Evolutionary conservation across 2,329 filamentous ascomycete species (phyloP).

Genomic region (Alternaria incomplexa): DNA sequence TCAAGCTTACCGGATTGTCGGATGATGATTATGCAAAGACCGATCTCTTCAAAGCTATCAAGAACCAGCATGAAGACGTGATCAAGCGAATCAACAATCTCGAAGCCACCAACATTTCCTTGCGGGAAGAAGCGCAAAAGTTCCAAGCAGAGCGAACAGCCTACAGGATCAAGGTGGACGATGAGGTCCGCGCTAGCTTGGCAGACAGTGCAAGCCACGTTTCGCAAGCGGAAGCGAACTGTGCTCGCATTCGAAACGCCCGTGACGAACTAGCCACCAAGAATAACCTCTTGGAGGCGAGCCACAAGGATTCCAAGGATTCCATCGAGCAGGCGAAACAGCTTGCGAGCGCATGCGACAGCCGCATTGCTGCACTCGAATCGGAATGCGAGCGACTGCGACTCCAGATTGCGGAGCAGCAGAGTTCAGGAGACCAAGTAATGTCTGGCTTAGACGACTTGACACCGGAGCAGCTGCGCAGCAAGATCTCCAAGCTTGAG

Average conservation of each 20-base stretch:
- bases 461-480: conserved; percentile 72
- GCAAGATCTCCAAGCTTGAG: conserved; percentile 75
- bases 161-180: conserved; percentile 80
- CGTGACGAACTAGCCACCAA: conserved; percentile 88
- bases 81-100: conserved; percentile 91
- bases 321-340: conserved; percentile 79
- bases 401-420: conserved; percentile 59
- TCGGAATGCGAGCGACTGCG: conserved; percentile 77
- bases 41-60: conserved; percentile 91
- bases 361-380: conserved; percentile 81
- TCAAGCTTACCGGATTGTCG: conserved; percentile 72
- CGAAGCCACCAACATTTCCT: conserved; percentile 83
- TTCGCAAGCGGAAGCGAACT: conserved; percentile 79
- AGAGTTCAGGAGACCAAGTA: conserved; percentile 24
- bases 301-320: conserved; percentile 75
- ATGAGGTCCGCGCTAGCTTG: conserved; percentile 74
- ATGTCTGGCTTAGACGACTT: conserved; percentile 62
- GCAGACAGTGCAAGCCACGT: conserved; percentile 83
- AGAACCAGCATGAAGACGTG: conserved; percentile 87
- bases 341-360: conserved; percentile 77
- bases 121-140: conserved; percentile 85
- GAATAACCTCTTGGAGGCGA: conserved; percentile 76
- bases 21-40: conserved; percentile 95
- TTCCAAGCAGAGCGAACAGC: conserved; percentile 82
- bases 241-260: conserved; percentile 81